Evolutionary conservation across 2,329 filamentous ascomycete species (phyloP).

Genomic region (Trichoderma aggressivum): DNA sequence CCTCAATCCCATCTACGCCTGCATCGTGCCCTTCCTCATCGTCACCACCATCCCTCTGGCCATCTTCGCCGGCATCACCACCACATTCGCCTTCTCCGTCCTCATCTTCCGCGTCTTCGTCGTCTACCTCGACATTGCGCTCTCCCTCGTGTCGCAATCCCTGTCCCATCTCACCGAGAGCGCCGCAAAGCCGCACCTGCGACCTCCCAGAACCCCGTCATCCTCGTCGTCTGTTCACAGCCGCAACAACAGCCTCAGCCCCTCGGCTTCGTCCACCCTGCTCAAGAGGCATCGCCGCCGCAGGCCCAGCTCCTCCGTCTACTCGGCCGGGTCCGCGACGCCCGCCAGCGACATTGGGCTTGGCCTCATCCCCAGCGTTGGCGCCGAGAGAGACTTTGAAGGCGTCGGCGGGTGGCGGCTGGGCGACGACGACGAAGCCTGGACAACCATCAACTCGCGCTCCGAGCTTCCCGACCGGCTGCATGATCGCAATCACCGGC

Average conservation of each 20-base stretch:
- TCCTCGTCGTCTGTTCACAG: conserved; percentile 22
- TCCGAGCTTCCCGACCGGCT: conserved; percentile 47
- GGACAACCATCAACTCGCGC: conserved; percentile 52
- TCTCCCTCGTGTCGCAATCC: conserved; percentile 56
- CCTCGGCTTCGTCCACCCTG: conserved; percentile 16
- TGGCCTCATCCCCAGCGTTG: conserved; percentile 46
- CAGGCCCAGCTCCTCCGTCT: conserved; percentile 32
- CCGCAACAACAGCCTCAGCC: conserved; percentile 20
- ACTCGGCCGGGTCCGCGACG: conserved; percentile 34
- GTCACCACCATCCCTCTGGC: conserved; percentile 61
- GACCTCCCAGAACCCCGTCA: conserved; percentile 19
- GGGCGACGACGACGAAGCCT: conserved; percentile 40
- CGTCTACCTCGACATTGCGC: conserved; percentile 61
- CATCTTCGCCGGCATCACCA: conserved; percentile 61
- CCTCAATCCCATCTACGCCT: conserved; percentile 52
- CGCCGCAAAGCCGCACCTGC: conserved; percentile 30
- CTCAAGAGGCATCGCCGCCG: conserved; percentile 32
- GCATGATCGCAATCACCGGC: conserved; percentile 40
- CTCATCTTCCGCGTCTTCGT: conserved; percentile 58
- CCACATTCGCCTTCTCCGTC: conserved; percentile 57
- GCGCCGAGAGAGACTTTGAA: conserved; percentile 55
- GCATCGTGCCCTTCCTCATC: conserved; percentile 61
- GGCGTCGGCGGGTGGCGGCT: conserved; percentile 58
- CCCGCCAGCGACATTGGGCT: conserved; percentile 37
- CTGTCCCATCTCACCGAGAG: conserved; percentile 37